Percentiles rank a stretch among this genome's conserved stretches.
Conservation (phyloP, 1,139 yeast genomes). For the Scheffersomyces stambukii region DNA sequence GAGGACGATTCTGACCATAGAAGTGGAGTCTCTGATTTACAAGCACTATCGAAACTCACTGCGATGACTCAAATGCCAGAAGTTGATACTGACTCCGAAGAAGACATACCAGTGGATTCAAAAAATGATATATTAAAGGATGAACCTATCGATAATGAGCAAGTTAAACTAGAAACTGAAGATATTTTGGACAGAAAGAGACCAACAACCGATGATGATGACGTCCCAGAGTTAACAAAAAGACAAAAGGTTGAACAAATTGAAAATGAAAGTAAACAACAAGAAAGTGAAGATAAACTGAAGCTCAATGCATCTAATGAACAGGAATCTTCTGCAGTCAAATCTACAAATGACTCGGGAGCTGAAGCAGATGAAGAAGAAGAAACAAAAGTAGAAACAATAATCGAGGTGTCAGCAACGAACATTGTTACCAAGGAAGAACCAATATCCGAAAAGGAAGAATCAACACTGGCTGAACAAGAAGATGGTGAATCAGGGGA, state of each 20-base stretch:
- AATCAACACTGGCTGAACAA: too few species aligned
- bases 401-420: constrained; percentile 4
- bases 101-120: constrained; percentile 9
- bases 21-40: constrained; percentile 30
- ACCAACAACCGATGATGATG: constrained; percentile 3
- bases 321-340: constrained; percentile 5
- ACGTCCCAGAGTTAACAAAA: constrained; percentile 3
- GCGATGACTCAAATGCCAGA: constrained; percentile 40
- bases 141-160: constrained; percentile 2
- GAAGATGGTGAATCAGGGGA: constrained; percentile 6
- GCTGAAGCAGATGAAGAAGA: constrained; percentile 10
- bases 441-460: constrained; percentile 18
- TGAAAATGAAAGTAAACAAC: constrained; percentile 5
- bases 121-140: constrained; percentile 3
- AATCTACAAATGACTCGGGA: constrained; percentile 12
- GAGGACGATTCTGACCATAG: constrained; percentile 9
- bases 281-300: constrained; percentile 7
- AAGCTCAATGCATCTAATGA: constrained; percentile 8
- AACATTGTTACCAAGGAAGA: constrained; percentile 20
- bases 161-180: constrained; percentile 6
- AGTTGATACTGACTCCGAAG: constrained; percentile 24
- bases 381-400: constrained; percentile 3
- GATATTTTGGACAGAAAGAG: too few species aligned
- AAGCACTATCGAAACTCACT: constrained; percentile 36
- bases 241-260: constrained; percentile 5